Conservation (phyloP, 768 basidiomycete genomes). For the Tulasnella calospora region DNA sequence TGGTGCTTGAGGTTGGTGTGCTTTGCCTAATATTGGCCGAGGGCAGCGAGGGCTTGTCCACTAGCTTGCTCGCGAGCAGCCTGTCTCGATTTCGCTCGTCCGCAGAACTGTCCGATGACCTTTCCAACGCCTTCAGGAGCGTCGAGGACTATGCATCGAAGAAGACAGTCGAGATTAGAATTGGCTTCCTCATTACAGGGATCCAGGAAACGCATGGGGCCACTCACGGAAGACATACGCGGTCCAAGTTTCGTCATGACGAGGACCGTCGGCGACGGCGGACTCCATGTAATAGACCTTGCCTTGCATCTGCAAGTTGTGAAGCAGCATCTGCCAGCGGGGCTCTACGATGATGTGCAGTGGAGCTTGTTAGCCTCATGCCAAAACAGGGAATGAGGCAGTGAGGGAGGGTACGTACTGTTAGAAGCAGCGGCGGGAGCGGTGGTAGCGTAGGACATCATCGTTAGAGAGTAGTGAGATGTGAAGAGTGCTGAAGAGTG, state of each 20-base stretch:
- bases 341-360: background rate
- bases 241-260: slow-evolving; percentile 2
- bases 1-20: background rate
- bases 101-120: background rate
- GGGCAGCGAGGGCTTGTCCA: background rate
- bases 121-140: background rate
- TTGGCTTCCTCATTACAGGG: background rate
- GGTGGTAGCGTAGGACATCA: background rate
- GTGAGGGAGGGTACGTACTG: background rate
- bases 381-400: background rate
- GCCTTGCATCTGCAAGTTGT: slow-evolving; percentile 13
- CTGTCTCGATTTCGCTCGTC: background rate
- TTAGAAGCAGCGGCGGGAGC: background rate
- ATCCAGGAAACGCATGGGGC: background rate
- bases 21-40: background rate
- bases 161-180: background rate
- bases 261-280: background rate
- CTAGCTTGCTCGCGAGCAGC: slow-evolving; percentile 16
- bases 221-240: slow-evolving; percentile 5
- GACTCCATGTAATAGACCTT: slow-evolving; percentile 1
- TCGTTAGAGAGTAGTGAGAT: background rate
- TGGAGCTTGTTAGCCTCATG: background rate
- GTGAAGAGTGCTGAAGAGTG: background rate
- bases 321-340: slow-evolving; percentile 14
- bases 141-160: background rate